Base-by-base conservation (phyloP, 2,329 filamentous ascomycete species). In the Dactylellina drechsleri region DNA sequence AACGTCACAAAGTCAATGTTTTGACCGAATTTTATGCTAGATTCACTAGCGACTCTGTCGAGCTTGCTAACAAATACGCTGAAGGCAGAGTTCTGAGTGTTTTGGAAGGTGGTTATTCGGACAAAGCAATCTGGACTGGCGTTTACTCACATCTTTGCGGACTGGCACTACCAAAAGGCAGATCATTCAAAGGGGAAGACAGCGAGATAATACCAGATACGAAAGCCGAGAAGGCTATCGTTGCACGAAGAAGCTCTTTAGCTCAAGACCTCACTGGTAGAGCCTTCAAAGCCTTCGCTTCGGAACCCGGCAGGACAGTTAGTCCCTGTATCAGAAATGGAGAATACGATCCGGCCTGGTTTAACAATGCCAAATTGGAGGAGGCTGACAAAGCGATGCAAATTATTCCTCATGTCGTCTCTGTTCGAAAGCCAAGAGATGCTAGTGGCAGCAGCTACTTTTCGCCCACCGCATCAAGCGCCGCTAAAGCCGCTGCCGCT, bases 1-100 rank as follows among this genome's bases (percentile, higher is more conserved):
- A 99, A 82, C 87, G 95, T 54, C 95, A 99, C 82, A 90, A 91
- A 70, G 93, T 97, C 79, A 97, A 97, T 80, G 95, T 99, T 1
- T 94, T 95, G 0, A 99, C 94, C 0, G 92, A 94, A 62, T 99
- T 99, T 81, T 99, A 98, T 80, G 95, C 95, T 57, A 89, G 91
- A 0, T 91, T 99, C 77, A 94, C 94, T 0, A 87, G 89, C 52
- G 95, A 99, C 80, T 87, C 97, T 2, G 90, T 96, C 13, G 88
- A 87, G 56, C 84, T 99, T 72, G 91, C 96, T 0, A 87, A 91
- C 47, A 93, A 97, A 81, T 89, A 92, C 78, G 91, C 87, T 1
- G 90, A 96, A 26, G 94, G 94, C 1, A 87, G 95, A 52, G 86
- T 98, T 20, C 90, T 99, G 80, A 98, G 94, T 81, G 93, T 98